Base-by-base conservation (phyloP, 78 protist genomes). In the Dictyostelium citrinum region DNA sequence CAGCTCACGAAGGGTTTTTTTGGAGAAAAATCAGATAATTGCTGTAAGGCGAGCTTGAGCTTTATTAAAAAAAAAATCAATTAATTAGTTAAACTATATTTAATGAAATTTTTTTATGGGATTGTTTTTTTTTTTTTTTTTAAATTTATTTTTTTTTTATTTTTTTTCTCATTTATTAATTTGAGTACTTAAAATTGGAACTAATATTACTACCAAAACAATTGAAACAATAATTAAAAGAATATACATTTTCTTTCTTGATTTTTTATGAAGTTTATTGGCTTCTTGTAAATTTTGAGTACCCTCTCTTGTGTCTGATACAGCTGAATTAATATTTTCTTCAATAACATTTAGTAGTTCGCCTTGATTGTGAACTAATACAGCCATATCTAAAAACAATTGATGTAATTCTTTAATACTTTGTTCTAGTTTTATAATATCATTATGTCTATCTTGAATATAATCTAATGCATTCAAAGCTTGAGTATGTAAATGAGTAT, bases 361-460 rank as follows among this genome's bases (percentile, higher is more conserved):
- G 43, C 97, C 96, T 83, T 97, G 98, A 41, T 24, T 60, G n/a
- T 93, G 88, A 55, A 97, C 97, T 22, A 97, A 82, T 6, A 93
- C 91, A 14, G 98, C 95, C 96, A 97, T 96, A 80, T 97, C 98
- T 20, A 90, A 33, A 67, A 96, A 96, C 24, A 97, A 79, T 61
- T 95, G 96, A 90, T 97, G 96, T 76, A 97, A 82, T 92, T 97
- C 98, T 17, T 46, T 29, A 31, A 97, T 91, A 49, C 96, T 90
- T n/a, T 80, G 77, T 58, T 95, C 98, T 51, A 97, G 67, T 61
- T 80, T 79, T 10, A 71, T 27, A 68, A 97, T 83, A 92, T 97
- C 98, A 46, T 83, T 51, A 84, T 94, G 98, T 78, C 91, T 71
- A 35, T 97, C 96, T 83, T 95, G 81, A 61, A 96, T 95, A 41